Percentiles rank a stretch among this genome's conserved stretches.
These are phyloP conservation scores for Rhamnella rubrinervis DNA, from an alignment of 331 rosid genomes.

Conservation along the genomic window DNA sequence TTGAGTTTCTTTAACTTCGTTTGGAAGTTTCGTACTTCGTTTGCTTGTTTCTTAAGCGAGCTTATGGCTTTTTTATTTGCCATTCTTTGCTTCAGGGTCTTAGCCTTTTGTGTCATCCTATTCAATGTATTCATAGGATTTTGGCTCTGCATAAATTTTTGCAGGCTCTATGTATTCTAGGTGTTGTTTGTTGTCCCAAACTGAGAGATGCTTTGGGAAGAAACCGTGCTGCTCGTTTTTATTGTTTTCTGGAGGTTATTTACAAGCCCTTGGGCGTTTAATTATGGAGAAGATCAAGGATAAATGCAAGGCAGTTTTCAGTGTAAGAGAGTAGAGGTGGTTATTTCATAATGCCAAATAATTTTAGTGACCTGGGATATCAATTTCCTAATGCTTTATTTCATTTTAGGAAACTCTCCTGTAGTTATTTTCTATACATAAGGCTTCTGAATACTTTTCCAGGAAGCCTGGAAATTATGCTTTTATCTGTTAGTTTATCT, in stretches of 20 bases:
- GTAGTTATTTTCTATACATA: background rate
- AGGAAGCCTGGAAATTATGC: too few relatives aligned
- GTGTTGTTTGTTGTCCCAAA: constrained; percentile 56
- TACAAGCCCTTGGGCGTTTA: constrained; percentile 40
- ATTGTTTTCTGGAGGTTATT: constrained; percentile 47
- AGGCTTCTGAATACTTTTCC: background rate
- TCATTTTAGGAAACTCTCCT: background rate
- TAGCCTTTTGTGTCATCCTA: constrained; percentile 32
- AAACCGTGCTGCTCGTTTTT: constrained; percentile 66
- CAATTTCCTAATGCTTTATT: background rate
- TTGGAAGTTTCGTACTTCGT: constrained; percentile 44
- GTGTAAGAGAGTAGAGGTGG: constrained; percentile 40
- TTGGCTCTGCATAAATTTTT: constrained; percentile 35
- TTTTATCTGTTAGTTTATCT: too few relatives aligned
- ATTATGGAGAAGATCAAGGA: constrained; percentile 52
- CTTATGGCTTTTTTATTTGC: constrained; percentile 33
- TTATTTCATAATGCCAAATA: background rate
- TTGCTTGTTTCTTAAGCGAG: constrained; percentile 77
- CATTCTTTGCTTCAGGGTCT: constrained; percentile 59
- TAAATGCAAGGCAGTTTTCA: constrained; percentile 52
- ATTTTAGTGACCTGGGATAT: background rate
- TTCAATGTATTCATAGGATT: constrained; percentile 24
- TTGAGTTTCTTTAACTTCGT: constrained; percentile 26
- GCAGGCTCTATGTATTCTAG: constrained; percentile 54
- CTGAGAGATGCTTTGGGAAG: constrained; percentile 53